Evolutionary conservation across 495 filamentous ascomycete species (phyloP), one percentile per base, ranked within the genome.

Genomic region (Hypomontagnella monticulosa): DNA sequence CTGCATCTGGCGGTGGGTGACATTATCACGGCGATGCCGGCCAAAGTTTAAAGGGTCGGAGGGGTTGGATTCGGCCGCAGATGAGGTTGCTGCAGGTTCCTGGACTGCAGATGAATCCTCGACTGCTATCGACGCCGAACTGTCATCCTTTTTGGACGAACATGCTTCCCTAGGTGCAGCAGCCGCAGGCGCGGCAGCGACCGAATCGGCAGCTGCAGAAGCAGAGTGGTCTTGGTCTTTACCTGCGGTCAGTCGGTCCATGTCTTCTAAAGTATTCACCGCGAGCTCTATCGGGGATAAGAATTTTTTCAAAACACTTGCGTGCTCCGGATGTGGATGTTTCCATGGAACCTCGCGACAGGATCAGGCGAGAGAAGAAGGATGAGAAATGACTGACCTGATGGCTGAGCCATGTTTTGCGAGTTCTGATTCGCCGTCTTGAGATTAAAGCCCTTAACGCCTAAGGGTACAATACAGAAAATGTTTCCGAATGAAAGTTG

Each of bases 11-110:
- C 72, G 71, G 47, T 62, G 57, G 36, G 66, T 73, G 50, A 79
- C 66, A 63, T 82, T 77, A 4, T 71, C 72, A 14, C 78, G 72
- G n/a, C 74, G 75, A 54, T 80, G 79, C 4, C 75, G 71, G 16
- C 73, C 76, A 14, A 82, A 69, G 51, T 75, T 67, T 55, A 82
- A 50, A 7, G 80, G 80, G 60, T 82, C 80, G 30, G 58, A 34
- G 3, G 46, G 46, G 57, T 69, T 65, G 30, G 54, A 9, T 1
- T 44, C 43, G 38, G 61, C 59, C 23, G 69, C 36, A 12, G 66
- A 66, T 30, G 66, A 69, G 19, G 36, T 48, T 37, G 32, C 68
- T 48, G 52, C 47, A 42, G 36, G 33, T 32, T 37, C 43, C 38
- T 60, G 33, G 40, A 40, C 36, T n/a, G 36, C 36, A 16, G 32